These are phyloP conservation scores for Pholiota conissans DNA, from an alignment of 768 basidiomycete genomes.

Conservation along the genomic window DNA sequence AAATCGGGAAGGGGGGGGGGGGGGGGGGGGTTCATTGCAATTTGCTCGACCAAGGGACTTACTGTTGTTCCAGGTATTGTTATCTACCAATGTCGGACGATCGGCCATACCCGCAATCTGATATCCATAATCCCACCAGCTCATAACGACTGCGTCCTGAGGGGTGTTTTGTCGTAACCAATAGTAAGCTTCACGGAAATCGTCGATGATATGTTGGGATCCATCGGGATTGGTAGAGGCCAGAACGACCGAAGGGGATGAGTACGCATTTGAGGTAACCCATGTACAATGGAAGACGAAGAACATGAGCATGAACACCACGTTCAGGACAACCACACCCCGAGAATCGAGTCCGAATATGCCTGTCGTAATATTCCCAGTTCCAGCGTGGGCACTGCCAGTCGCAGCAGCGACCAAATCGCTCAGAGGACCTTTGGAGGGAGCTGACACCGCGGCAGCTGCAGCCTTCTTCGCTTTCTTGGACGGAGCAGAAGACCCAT, in stretches of 20 bases:
- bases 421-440: conserved; percentile 33
- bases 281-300: conserved; percentile 98
- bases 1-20: background rate
- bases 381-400: conserved; percentile 31
- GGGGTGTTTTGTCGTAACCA: conserved; percentile 97
- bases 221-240: conserved; percentile 81
- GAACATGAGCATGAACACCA: conserved; percentile 76
- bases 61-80: conserved; percentile 99
- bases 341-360: conserved; percentile 89
- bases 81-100: conserved; percentile 93
- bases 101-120: conserved; percentile 99
- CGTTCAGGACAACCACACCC: conserved; percentile 69
- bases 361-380: conserved; percentile 45
- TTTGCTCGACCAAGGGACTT: conserved; percentile 28
- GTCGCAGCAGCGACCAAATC: conserved; percentile 41
- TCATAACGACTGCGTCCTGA: conserved; percentile 92
- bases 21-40: background rate
- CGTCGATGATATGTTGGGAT: conserved; percentile 92
- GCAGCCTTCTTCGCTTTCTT: conserved; percentile 67
- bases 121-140: conserved; percentile 99
- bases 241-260: conserved; percentile 95
- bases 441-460: conserved; percentile 20
- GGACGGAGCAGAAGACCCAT: conserved; percentile 27
- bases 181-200: conserved; percentile 99
- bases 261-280: conserved; percentile 94